Evolutionary conservation across 257 asterid genomes (phyloP).

Genomic region (Solanum paucissectum): DNA sequence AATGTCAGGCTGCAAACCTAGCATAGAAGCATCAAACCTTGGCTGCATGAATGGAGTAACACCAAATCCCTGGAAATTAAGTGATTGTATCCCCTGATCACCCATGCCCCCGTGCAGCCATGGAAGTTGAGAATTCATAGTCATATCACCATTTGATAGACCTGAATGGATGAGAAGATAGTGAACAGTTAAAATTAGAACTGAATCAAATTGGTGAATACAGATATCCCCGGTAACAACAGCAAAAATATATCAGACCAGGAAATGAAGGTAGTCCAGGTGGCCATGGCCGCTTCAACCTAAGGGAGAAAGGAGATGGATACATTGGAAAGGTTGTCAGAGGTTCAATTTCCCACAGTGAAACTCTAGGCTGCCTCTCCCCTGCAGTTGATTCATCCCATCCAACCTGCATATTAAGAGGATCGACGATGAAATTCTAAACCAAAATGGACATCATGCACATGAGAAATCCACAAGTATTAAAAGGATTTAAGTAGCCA

Average conservation of each 20-base stretch:
- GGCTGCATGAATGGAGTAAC: slow-evolving; percentile 77
- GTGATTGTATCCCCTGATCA: slow-evolving; percentile 49
- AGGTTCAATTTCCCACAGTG: slow-evolving; percentile 91
- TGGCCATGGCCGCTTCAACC: slow-evolving; percentile 91
- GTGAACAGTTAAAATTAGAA: background rate
- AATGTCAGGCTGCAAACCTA: slow-evolving; percentile 64
- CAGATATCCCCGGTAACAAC: background rate
- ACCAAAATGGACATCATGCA: background rate
- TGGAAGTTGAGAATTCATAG: slow-evolving; percentile 43
- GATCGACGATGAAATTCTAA: background rate
- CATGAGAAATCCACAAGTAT: background rate
- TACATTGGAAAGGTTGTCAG: slow-evolving; percentile 86
- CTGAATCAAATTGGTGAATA: background rate
- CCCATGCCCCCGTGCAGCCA: slow-evolving; percentile 68
- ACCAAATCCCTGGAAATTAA: slow-evolving; percentile 62
- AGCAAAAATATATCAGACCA: slow-evolving; percentile 30
- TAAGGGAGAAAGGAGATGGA: slow-evolving; percentile 82
- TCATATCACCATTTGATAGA: slow-evolving; percentile 48
- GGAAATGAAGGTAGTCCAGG: slow-evolving; percentile 62
- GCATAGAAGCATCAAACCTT: slow-evolving; percentile 52
- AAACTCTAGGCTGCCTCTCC: slow-evolving; percentile 91
- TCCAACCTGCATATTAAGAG: slow-evolving; percentile 49
- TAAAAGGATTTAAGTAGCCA: background rate
- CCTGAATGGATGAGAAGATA: slow-evolving; percentile 25
- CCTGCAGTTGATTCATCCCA: slow-evolving; percentile 99